A percentile compares a stretch with the other conserved stretches of the same genome.
phyloP scores from a whole-genome alignment of 2,329 filamentous ascomycete genomes.

The Dryadomyces quercivorus region DNA sequence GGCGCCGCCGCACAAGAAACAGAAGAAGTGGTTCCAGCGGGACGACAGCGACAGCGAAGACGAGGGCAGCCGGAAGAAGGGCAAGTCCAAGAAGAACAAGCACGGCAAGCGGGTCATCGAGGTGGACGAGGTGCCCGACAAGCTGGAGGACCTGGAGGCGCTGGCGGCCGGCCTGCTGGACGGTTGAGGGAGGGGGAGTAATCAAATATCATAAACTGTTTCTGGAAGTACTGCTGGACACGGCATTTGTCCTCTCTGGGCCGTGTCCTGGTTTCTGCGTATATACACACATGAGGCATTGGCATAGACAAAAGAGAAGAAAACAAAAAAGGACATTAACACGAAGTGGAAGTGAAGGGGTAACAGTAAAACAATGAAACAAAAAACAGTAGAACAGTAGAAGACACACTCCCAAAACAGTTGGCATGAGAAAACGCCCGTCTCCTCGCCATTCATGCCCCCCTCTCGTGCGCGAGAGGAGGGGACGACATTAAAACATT shows the following conservation, averaged over 20 bases:
- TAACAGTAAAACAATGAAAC: neutral
- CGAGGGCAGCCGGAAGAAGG: slow-evolving; percentile 18
- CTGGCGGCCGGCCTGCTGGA: slow-evolving; percentile 62
- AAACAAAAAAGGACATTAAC: neutral
- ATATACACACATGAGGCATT: neutral
- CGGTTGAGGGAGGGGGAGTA: slow-evolving; percentile 18
- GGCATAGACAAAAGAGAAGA: neutral
- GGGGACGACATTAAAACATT: too few species aligned
- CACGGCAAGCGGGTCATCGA: slow-evolving; percentile 32
- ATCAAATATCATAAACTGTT: neutral
- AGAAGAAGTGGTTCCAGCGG: slow-evolving; percentile 64
- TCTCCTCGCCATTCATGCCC: too few species aligned
- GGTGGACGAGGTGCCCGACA: slow-evolving; percentile 59
- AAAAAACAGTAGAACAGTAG: neutral
- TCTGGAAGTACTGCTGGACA: neutral
- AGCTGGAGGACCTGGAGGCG: slow-evolving; percentile 66
- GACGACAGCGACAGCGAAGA: slow-evolving; percentile 17
- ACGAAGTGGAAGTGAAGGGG: neutral
- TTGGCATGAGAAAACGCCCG: too few species aligned
- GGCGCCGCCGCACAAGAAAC: slow-evolving; percentile 44
- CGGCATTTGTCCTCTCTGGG: too few species aligned
- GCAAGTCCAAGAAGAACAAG: slow-evolving; percentile 21
- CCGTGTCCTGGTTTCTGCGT: too few species aligned
- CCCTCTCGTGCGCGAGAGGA: too few species aligned
- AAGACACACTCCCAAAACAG: too few species aligned